phyloP scores from a whole-genome alignment of 805 yeast species.

The Yarrowia sp. region DNA sequence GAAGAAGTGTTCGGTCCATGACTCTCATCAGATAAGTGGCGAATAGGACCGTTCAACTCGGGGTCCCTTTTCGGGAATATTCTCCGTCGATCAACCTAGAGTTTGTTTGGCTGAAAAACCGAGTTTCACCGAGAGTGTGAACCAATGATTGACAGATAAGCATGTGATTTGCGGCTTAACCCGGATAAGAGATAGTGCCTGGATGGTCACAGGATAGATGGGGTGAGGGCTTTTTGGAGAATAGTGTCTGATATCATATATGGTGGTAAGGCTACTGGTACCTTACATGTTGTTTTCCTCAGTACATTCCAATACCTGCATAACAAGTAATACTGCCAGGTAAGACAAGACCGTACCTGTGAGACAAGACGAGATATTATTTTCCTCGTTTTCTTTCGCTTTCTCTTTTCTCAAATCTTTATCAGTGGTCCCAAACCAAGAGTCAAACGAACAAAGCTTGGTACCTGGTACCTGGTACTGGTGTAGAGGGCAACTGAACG shows the following conservation, averaged over 20 bases:
- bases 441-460: not conserved
- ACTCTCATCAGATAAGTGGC: not conserved
- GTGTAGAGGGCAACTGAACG: not conserved
- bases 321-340: not conserved
- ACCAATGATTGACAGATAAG: not conserved
- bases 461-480: too few relatives aligned
- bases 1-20: too few relatives aligned
- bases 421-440: not conserved
- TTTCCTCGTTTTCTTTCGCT: not conserved
- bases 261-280: too few relatives aligned
- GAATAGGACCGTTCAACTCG: not conserved
- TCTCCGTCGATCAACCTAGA: not conserved
- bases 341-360: not conserved
- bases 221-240: too few relatives aligned
- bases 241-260: too few relatives aligned
- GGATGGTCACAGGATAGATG: not conserved
- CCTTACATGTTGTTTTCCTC: too few relatives aligned
- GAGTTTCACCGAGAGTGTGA: not conserved
- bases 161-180: not conserved
- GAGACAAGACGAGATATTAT: not conserved
- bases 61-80: not conserved
- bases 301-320: not conserved
- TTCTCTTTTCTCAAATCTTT: not conserved
- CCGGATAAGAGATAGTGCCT: conserved; percentile 5
- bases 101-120: not conserved